These are phyloP conservation scores for Coemansia sp. DNA, from an alignment of 192 early-diverging fungal species.

Conservation along the genomic window DNA sequence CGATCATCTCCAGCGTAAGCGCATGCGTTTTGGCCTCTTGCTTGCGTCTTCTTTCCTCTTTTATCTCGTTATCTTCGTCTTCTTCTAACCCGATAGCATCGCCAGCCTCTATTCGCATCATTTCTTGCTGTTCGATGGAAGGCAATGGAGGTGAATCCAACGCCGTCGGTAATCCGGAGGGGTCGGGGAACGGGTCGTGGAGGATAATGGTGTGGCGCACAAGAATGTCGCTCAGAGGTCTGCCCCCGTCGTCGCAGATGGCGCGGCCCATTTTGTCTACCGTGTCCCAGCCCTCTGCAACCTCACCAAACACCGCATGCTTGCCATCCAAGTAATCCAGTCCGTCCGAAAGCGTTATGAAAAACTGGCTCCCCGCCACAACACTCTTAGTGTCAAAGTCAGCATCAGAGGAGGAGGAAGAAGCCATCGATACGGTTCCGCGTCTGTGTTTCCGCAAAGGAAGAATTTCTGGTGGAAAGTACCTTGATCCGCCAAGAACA, in stretches of 20 bases:
- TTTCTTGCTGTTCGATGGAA: constrained; percentile 68
- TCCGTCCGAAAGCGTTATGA: constrained; percentile 66
- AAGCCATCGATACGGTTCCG: constrained; percentile 90
- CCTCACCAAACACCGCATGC: constrained; percentile 90
- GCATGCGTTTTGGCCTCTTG: constrained; percentile 83
- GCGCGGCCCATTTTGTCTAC: constrained; percentile 76
- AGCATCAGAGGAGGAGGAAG: not conserved
- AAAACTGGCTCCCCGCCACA: constrained; percentile 65
- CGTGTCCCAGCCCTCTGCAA: constrained; percentile 89
- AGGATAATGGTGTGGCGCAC: constrained; percentile 91
- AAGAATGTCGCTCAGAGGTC: constrained; percentile 84
- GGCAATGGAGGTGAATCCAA: constrained; percentile 73
- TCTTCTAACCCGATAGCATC: constrained; percentile 67
- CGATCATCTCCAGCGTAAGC: constrained; percentile 97
- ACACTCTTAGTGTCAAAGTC: constrained; percentile 36
- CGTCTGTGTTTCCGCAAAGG: constrained; percentile 73
- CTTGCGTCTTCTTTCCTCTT: no score
- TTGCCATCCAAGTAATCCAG: constrained; percentile 77
- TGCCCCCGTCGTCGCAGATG: constrained; percentile 68
- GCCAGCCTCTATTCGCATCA: constrained; percentile 79
- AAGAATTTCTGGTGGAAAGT: constrained; percentile 72
- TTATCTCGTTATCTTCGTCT: no score
- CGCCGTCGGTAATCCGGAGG: constrained; percentile 66
- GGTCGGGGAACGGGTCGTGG: constrained; percentile 92
- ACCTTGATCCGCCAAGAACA: constrained; percentile 57